Conservation (phyloP, 805 yeast genomes). For the Isabelozyma heimii region DNA sequence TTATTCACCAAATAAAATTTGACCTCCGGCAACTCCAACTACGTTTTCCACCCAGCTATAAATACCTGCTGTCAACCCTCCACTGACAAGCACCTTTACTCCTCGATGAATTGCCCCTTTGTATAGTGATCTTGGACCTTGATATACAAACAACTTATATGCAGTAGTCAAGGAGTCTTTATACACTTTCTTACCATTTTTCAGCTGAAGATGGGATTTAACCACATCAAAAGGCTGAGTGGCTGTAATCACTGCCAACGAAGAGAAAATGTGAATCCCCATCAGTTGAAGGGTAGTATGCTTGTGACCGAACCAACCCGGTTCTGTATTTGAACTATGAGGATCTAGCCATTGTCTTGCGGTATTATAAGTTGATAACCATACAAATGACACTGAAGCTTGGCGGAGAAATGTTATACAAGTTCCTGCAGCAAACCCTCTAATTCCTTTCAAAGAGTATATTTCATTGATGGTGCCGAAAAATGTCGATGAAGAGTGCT, state of each 20-base stretch:
- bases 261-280: constrained; percentile 58
- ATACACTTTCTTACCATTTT: constrained; percentile 57
- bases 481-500: constrained; percentile 53
- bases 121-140: constrained; percentile 31
- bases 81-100: constrained; percentile 37
- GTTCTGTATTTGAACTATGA: constrained; percentile 28
- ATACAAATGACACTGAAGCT: constrained; percentile 70
- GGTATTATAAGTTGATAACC: constrained; percentile 80
- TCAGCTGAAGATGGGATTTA: constrained; percentile 83
- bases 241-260: constrained; percentile 66
- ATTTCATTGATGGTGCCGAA: constrained; percentile 60
- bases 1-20: constrained; percentile 26
- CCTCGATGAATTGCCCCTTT: constrained; percentile 40
- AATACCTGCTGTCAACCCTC: constrained; percentile 39
- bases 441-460: constrained; percentile 65
- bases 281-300: constrained; percentile 37
- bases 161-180: constrained; percentile 57
- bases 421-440: constrained; percentile 81
- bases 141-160: constrained; percentile 25
- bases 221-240: constrained; percentile 91
- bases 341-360: constrained; percentile 70
- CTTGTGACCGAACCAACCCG: constrained; percentile 46
- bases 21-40: constrained; percentile 26
- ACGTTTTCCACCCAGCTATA: constrained; percentile 33
- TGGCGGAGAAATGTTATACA: constrained; percentile 82